A percentile compares a stretch with the other conserved stretches of the same genome.
phyloP scores from a whole-genome alignment of 2,329 filamentous ascomycete species.

The Xylaria multiplex region DNA sequence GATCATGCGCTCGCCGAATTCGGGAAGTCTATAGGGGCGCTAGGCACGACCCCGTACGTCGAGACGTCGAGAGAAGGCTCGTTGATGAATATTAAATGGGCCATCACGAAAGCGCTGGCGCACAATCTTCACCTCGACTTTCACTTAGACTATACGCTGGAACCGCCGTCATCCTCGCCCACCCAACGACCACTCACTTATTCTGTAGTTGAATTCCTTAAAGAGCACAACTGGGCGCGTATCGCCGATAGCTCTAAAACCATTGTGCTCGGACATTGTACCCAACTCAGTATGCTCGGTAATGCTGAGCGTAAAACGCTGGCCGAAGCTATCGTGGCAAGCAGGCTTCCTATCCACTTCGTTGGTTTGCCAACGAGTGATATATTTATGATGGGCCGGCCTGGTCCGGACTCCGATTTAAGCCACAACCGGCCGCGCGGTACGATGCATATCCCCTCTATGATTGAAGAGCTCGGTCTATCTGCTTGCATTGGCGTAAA shows the following conservation, averaged over 20 bases:
- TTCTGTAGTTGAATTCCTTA: conserved; percentile 63
- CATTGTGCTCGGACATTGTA: conserved; percentile 74
- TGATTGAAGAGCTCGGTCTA: conserved; percentile 68
- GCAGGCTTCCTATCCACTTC: conserved; percentile 69
- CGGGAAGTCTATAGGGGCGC: conserved; percentile 60
- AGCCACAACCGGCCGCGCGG: conserved; percentile 58
- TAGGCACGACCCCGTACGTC: conserved; percentile 78
- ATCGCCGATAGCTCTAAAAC: conserved; percentile 54
- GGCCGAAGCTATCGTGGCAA: conserved; percentile 56
- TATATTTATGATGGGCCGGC: conserved; percentile 74
- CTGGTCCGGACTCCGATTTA: conserved; percentile 39
- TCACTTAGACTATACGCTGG: conserved; percentile 76
- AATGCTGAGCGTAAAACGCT: conserved; percentile 61
- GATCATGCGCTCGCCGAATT: conserved; percentile 46
- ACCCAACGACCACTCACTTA: conserved; percentile 60
- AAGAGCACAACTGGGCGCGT: conserved; percentile 59
- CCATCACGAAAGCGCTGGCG: conserved; percentile 63
- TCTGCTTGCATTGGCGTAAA: conserved; percentile 73
- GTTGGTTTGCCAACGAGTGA: conserved; percentile 77
- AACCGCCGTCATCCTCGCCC: conserved; percentile 48
- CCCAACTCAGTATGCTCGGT: conserved; percentile 68
- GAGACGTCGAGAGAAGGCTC: conserved; percentile 62
- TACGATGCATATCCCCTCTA: conserved; percentile 68
- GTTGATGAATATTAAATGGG: conserved; percentile 70
- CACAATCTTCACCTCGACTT: conserved; percentile 71